Evolutionary conservation across 2,329 filamentous ascomycete species (phyloP), one percentile per base, ranked within the genome.

Genomic region (Aureobasidium sp.): DNA sequence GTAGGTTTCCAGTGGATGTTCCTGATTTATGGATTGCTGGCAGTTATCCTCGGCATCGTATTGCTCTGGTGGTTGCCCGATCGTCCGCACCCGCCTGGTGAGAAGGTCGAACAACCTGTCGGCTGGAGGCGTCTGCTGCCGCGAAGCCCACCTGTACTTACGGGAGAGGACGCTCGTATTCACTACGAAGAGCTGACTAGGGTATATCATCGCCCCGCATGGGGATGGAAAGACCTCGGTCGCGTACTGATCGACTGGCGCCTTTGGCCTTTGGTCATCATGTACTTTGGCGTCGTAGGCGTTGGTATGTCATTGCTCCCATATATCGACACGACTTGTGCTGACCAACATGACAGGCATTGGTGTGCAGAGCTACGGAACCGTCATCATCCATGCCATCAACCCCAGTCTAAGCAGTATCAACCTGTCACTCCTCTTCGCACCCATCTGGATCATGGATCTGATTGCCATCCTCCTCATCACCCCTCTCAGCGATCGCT

Each of bases 261-360:
- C 2, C 80, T 96, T 20, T 96, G 90, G 88, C 91, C 91, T 1
- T 75, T 96, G 67, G 82, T 87, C 1, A 71, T 96, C 59, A 96
- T 96, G 91, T 96, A 96, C 76, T 96, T 96, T 76, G 91, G 91
- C 22, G 91, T 96, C 3, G 91, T 96, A 1, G 91, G 91, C 25
- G 91, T 96, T 3, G 91, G 91, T 9, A 49, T 6, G 60, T 48
- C 2, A 22, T 2, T 15, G 15, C 11, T 17, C 31, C 14, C 22
- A 1, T 5, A 4, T 0, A 3, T 9, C 4, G 4, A 2, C 22
- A 31, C 41, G 14, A 17, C 11, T 31, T 22, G 3, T 29, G 27
- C 48, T 61, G 14, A 61, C 25, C 3, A 6, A 14, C 5, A 22
- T 31, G 17, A 2, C 25, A 62, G 60, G 60, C 25, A 96, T 96